Conservation (phyloP, 331 rosid species). For the Arachis monticola region DNA sequence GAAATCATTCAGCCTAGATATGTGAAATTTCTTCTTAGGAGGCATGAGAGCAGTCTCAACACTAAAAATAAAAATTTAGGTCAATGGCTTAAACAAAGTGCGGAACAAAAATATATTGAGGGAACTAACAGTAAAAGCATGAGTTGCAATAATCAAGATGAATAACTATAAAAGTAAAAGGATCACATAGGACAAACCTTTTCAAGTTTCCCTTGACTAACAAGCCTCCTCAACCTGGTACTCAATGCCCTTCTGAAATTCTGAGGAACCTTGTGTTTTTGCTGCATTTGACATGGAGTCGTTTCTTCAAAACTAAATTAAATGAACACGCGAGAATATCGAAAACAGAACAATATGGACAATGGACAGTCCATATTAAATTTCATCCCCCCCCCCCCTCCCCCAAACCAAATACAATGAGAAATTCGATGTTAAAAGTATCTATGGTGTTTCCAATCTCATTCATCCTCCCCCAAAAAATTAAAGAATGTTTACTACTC, state of each 20-base stretch:
- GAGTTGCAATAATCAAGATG: neutral
- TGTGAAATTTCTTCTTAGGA: slow-evolving; percentile 6
- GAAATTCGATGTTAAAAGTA: neutral
- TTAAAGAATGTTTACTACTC: neutral
- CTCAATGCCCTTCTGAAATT: slow-evolving; percentile 54
- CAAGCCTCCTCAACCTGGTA: slow-evolving; percentile 62
- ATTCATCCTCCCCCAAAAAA: neutral
- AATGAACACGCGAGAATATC: slow-evolving; percentile 35
- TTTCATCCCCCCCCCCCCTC: neutral
- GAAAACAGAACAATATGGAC: slow-evolving; percentile 22
- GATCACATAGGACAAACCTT: slow-evolving; percentile 44
- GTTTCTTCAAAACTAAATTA: slow-evolving; percentile 20
- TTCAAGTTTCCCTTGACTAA: slow-evolving; percentile 58
- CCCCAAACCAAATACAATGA: neutral
- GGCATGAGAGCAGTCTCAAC: neutral
- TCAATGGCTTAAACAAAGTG: neutral
- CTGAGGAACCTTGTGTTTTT: slow-evolving; percentile 50
- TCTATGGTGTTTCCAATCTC: neutral
- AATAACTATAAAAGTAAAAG: neutral
- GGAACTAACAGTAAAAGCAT: too few relatives aligned
- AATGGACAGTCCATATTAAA: slow-evolving; percentile 16
- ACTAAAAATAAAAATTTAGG: neutral
- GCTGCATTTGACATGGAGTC: slow-evolving; percentile 46
- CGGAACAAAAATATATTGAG: too few relatives aligned
- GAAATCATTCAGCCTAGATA: slow-evolving; percentile 19